Base-by-base conservation (phyloP, 2,329 filamentous ascomycete species). In the Hypoxylon sp. region DNA sequence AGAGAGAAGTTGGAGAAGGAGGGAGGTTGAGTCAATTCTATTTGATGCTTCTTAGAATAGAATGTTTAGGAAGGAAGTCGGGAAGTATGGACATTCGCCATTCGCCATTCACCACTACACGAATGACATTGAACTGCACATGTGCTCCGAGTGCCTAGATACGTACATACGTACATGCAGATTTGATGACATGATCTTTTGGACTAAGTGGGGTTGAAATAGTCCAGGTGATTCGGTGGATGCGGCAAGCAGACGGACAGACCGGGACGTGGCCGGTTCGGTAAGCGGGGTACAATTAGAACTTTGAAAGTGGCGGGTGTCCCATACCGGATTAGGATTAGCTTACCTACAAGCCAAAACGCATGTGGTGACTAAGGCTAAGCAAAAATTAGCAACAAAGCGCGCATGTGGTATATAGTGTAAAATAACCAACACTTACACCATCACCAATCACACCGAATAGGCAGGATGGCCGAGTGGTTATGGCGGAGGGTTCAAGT, bases 21-120 rank as follows among this genome's bases (percentile, higher is more conserved):
- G n/a, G n/a, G 5, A 48, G 46, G 32, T 23, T 38, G 46, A 50
- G 43, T 41, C 32, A 32, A 51, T 51, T 50, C 56, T 43, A 51
- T 50, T 59, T 34, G 56, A 51, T 50, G 56, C 34, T 58, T 45
- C 43, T 48, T 48, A 38, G 60, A 55, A 55, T 55, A 52, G 52
- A 49, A 48, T 14, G 28, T 45, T 23, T 32, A 55, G 50, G 25
- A 23, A 50, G 32, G 45, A 19, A 25, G 50, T 55, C 25, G n/a
- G 43, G 28, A 32, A 6, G 7, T 17, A 17, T 17, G 5, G 38
- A 43, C 17, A 43, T 52, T 60, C 46, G 17, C 23, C 36, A 43
- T 55, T 43, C 17, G 32, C 46, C 46, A 17, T 30, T 4, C 4
- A 6, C 32, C 43, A 58, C 9, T 34, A 28, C 43, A 46, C 32